Conservation (phyloP, 78 protist genomes). For the Paulinella micropora region DNA sequence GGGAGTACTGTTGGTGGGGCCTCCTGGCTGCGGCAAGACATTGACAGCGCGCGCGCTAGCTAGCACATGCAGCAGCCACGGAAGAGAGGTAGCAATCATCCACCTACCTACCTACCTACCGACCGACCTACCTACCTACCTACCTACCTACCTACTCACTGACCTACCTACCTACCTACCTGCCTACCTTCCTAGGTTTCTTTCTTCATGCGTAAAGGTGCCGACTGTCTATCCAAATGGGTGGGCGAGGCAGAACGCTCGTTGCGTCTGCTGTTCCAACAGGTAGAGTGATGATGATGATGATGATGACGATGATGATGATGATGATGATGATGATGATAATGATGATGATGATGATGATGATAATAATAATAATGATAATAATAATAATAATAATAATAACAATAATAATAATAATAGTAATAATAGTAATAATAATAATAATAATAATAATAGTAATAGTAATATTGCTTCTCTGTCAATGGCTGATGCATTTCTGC, state of each 20-base stretch:
- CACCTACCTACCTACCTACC: background rate
- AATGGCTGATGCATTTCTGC: too few relatives aligned
- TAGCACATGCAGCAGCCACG: conserved; percentile 6
- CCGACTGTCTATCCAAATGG: conserved; percentile 44
- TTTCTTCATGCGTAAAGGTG: conserved; percentile 58
- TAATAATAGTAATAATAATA: too few relatives aligned
- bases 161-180: background rate
- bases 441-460: too few relatives aligned
- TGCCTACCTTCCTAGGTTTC: background rate
- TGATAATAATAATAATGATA: too few relatives aligned
- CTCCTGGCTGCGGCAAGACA: conserved; percentile 33
- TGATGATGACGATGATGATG: conserved; percentile 12
- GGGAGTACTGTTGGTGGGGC: conserved; percentile 29
- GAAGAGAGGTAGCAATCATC: background rate
- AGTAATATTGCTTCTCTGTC: too few relatives aligned
- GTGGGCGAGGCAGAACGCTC: conserved; percentile 51
- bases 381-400: too few relatives aligned
- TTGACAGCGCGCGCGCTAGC: conserved; percentile 19
- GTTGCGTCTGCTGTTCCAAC: conserved; percentile 35
- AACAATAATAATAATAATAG: too few relatives aligned
- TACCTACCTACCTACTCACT: background rate
- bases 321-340: conserved; percentile 15
- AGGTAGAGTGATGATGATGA: background rate
- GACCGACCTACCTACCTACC: background rate
- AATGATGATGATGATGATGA: conserved; percentile 11